These are phyloP conservation scores for Gardenia jasminoides DNA, from an alignment of 257 asterid species.

Conservation along the genomic window DNA sequence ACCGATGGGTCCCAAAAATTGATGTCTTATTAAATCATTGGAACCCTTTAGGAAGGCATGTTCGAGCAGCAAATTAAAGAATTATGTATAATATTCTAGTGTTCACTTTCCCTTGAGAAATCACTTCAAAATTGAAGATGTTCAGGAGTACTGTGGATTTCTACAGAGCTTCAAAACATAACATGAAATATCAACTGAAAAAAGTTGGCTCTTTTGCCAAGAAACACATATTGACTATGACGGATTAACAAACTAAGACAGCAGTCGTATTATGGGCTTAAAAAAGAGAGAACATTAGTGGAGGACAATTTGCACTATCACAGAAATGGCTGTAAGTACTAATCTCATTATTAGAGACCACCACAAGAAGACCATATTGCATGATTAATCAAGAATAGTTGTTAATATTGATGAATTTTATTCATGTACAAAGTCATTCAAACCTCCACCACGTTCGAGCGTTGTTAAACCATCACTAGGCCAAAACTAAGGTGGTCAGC, in stretches of 20 bases:
- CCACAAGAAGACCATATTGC: too few relatives aligned
- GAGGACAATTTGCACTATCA: too few relatives aligned
- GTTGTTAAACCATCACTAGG: not conserved
- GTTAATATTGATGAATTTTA: too few relatives aligned
- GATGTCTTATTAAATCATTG: slow-evolving; percentile 5
- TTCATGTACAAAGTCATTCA: too few relatives aligned
- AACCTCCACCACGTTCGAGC: too few relatives aligned
- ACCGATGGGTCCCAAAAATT: slow-evolving; percentile 1
- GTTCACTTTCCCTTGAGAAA: not conserved
- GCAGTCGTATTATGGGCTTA: too few relatives aligned
- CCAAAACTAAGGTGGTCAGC: not conserved
- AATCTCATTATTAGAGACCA: too few relatives aligned
- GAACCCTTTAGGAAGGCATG: not conserved
- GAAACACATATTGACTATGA: not conserved
- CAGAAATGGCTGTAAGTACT: too few relatives aligned
- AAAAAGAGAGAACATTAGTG: too few relatives aligned
- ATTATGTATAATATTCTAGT: not conserved
- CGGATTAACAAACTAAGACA: not conserved
- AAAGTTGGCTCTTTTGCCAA: not conserved
- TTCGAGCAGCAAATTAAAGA: not conserved
- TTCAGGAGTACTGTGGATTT: not conserved
- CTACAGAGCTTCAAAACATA: not conserved
- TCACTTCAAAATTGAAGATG: not conserved
- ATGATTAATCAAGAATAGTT: too few relatives aligned
- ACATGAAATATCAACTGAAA: not conserved